Conservation (phyloP, 768 basidiomycete genomes). For the Myochromella boudieri region DNA sequence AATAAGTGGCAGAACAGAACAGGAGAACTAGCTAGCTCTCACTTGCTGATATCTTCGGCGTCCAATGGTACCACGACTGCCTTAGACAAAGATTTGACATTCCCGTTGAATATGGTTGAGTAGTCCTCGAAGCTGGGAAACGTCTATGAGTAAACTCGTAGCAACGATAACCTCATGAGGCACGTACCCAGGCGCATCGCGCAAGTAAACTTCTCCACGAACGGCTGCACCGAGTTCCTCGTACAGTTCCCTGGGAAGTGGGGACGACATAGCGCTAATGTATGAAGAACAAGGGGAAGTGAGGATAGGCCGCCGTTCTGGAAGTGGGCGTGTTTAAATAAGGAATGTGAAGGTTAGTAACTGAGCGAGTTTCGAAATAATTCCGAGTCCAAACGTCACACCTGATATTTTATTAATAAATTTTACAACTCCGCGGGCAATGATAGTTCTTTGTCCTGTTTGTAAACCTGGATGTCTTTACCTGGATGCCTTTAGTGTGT, state of each 20-base stretch:
- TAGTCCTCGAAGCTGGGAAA: conserved; percentile 43
- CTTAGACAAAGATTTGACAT: conserved; percentile 57
- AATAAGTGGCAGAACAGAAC: not conserved
- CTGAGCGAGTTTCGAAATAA: not conserved
- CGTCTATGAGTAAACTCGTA: not conserved
- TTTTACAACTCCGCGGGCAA: not conserved
- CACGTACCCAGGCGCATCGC: conserved; percentile 39
- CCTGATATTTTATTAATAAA: not conserved
- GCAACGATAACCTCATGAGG: conserved; percentile 2
- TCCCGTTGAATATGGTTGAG: conserved; percentile 74
- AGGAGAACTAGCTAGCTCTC: conserved; percentile 26
- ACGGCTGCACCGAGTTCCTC: conserved; percentile 45
- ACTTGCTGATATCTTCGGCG: conserved; percentile 82
- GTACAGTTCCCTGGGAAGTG: conserved; percentile 35
- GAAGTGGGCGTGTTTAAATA: conserved; percentile 3
- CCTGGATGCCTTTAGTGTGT: too few relatives aligned
- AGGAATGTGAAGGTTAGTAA: not conserved
- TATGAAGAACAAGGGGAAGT: not conserved
- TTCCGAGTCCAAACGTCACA: not conserved
- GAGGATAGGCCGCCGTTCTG: not conserved
- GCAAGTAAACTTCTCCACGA: conserved; percentile 47
- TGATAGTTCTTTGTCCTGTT: not conserved
- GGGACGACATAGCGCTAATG: conserved; percentile 5
- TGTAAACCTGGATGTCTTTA: too few relatives aligned
- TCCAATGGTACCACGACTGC: conserved; percentile 75